Evolutionary conservation across 202 grass and related monocot genomes (phyloP), one percentile per base, ranked within the genome.

Genomic region (Zizania palustris): DNA sequence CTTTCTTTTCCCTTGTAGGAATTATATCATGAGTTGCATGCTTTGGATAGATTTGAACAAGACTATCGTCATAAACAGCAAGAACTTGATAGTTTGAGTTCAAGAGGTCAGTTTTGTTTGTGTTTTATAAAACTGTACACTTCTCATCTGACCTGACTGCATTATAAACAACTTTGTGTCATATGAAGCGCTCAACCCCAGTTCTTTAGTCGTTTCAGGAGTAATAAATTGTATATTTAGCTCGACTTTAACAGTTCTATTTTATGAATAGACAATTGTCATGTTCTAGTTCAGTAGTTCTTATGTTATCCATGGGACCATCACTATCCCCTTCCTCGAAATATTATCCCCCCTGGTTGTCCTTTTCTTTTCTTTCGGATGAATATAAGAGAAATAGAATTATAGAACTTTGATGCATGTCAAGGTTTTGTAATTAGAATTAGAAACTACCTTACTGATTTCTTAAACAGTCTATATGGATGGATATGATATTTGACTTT

Each of bases 21-120:
- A 87, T 62, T 99, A 80, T 99, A 99, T 62, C 96, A 96, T 87
- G 96, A 99, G 72, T 80, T 96, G 38, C 92, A 93, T 85, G 72
- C 89, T 70, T 82, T 96, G 84, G 96, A 91, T 96, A 99, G 81
- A 75, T 96, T 93, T 87, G 87, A 93, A 54, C 75, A 81, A 83
- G 92, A 99, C 28, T 93, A 89, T 60, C 85, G 41, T 68, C 73
- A 62, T 80, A 99, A 90, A 80, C 79, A 86, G 49, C 88, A 91
- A 86, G 92, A 99, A 60, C 77, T 84, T 44, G 88, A 86, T 76
- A 73, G 57, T 35, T 62, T 82, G 35, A 81, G 69, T 77, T 91
- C 85, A 91, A 89, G 75, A 99, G 92, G 96, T 99, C 63, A 67
- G 69, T 90, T 86, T 73, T 22, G 11, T 79, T 80, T 60, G 4